Conservation (phyloP, 75 land plant genomes). For the Ceratopteris richardii region DNA sequence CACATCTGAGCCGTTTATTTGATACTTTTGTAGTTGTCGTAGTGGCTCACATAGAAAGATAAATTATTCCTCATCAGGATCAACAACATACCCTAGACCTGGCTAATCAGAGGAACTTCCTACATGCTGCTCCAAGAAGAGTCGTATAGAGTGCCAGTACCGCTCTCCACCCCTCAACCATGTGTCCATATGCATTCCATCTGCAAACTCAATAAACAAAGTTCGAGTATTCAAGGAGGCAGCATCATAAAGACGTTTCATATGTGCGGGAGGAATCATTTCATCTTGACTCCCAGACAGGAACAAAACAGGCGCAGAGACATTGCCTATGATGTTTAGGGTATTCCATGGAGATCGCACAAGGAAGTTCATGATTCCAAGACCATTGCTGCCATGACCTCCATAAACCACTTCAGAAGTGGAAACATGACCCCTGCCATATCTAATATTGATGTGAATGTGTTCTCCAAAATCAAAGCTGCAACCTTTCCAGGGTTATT, state of each 20-base stretch:
- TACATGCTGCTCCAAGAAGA: constrained; percentile 39
- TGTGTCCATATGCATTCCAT: constrained; percentile 98
- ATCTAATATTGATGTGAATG: constrained; percentile 93
- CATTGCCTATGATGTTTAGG: constrained; percentile 73
- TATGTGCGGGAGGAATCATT: constrained; percentile 91
- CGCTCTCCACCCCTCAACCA: constrained; percentile 82
- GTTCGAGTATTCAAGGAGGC: constrained; percentile 30
- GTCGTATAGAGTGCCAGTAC: constrained; percentile 69
- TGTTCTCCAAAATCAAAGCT: constrained; percentile 86
- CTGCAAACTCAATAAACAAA: too few relatives aligned
- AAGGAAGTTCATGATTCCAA: constrained; percentile 59
- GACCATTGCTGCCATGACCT: constrained; percentile 63
- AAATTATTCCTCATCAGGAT: too few relatives aligned
- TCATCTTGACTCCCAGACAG: constrained; percentile 86
- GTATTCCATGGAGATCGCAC: constrained; percentile 99
- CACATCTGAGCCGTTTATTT: too few relatives aligned
- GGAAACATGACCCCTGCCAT: constrained; percentile 96
- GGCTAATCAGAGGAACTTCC: not conserved
- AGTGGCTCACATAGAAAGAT: too few relatives aligned
- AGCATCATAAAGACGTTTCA: constrained; percentile 69
- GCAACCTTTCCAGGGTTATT: constrained; percentile 96
- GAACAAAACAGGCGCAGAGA: constrained; percentile 63
- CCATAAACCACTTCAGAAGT: constrained; percentile 86
- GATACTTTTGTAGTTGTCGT: too few relatives aligned
- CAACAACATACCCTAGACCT: not conserved